Evolutionary conservation across 768 basidiomycete genomes (phyloP).

Genomic region (Naganishia vaughanmartiniae): DNA sequence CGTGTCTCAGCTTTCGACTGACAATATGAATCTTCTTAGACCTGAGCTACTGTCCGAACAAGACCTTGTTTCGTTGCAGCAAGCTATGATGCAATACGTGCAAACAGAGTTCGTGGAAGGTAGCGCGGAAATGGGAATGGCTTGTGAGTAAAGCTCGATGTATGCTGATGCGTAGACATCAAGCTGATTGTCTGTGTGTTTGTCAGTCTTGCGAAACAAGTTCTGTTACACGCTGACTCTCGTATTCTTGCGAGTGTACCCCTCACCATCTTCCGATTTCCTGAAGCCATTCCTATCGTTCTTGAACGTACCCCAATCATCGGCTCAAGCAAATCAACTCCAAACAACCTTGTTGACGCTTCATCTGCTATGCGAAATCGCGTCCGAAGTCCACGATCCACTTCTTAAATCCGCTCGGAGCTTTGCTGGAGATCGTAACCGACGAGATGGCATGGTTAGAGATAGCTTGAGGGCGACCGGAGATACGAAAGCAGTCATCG

Average conservation of each 20-base stretch:
- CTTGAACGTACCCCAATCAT: constrained; percentile 28
- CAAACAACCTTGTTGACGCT: constrained; percentile 73
- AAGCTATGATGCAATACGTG: constrained; percentile 75
- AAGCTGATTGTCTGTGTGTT: constrained; percentile 18
- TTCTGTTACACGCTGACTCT: constrained; percentile 51
- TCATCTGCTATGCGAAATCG: constrained; percentile 88
- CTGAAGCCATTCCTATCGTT: constrained; percentile 46
- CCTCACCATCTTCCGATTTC: constrained; percentile 42
- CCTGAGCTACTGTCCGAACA: constrained; percentile 42
- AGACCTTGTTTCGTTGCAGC: constrained; percentile 58
- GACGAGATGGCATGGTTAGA: constrained; percentile 77
- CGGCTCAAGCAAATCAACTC: constrained; percentile 54
- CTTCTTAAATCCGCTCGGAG: constrained; percentile 81
- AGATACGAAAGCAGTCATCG: constrained; percentile 78
- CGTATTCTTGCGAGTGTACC: constrained; percentile 50
- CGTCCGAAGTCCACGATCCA: constrained; percentile 94
- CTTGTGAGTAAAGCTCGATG: constrained; percentile 63
- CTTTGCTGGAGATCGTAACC: constrained; percentile 67
- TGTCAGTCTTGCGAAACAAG: constrained; percentile 83
- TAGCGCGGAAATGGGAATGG: constrained; percentile 71
- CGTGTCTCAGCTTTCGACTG: constrained; percentile 57
- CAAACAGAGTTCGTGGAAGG: constrained; percentile 85
- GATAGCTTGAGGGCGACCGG: constrained; percentile 85
- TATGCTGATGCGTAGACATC: constrained; percentile 13
- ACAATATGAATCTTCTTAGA: constrained; percentile 40